phyloP scores from a whole-genome alignment of 495 filamentous ascomycete genomes.

The Hypoxylon fuscum region DNA sequence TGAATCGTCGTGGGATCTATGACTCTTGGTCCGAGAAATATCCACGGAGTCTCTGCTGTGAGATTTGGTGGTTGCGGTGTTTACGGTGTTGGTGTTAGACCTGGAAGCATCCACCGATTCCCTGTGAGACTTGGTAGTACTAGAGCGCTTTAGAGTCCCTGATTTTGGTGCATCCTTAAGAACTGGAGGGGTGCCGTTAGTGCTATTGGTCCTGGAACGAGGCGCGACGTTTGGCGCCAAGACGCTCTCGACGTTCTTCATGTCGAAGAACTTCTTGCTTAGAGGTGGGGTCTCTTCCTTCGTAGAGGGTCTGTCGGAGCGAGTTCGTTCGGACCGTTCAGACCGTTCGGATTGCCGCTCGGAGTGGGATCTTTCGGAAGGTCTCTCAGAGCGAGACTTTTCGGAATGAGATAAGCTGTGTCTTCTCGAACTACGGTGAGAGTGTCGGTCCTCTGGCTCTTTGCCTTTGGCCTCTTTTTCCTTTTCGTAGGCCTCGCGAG shows the following conservation, averaged over 20 bases:
- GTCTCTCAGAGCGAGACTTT: slow-evolving; percentile 24
- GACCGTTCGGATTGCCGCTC: slow-evolving; percentile 34
- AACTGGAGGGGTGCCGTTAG: slow-evolving; percentile 19
- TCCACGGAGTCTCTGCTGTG: slow-evolving; percentile 25
- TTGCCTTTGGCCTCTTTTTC: slow-evolving; percentile 40
- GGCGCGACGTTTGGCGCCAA: slow-evolving; percentile 42
- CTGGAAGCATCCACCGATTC: slow-evolving; percentile 13
- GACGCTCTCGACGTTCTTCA: slow-evolving; percentile 48
- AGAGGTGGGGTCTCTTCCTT: slow-evolving; percentile 42
- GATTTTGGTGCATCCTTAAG: slow-evolving; percentile 34
- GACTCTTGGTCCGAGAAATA: slow-evolving; percentile 29
- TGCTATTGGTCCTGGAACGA: slow-evolving; percentile 25
- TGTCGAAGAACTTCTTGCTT: slow-evolving; percentile 53
- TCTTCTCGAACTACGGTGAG: slow-evolving; percentile 48
- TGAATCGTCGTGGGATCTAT: slow-evolving; percentile 23
- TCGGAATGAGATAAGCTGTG: slow-evolving; percentile 47
- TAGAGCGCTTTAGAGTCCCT: slow-evolving; percentile 47
- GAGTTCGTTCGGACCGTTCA: slow-evolving; percentile 29
- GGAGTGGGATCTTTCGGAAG: slow-evolving; percentile 23
- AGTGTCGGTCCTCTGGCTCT: slow-evolving; percentile 43
- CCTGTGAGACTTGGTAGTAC: slow-evolving; percentile 40
- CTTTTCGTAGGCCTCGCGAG: slow-evolving; percentile 36
- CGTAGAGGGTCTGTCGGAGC: slow-evolving; percentile 25
- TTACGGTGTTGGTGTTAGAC: slow-evolving; percentile 27
- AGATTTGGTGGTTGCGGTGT: slow-evolving; percentile 40